Percentiles rank a stretch among this genome's conserved stretches.
Conservation (phyloP, 208 protist species). For the Leishmania arabica region DNA sequence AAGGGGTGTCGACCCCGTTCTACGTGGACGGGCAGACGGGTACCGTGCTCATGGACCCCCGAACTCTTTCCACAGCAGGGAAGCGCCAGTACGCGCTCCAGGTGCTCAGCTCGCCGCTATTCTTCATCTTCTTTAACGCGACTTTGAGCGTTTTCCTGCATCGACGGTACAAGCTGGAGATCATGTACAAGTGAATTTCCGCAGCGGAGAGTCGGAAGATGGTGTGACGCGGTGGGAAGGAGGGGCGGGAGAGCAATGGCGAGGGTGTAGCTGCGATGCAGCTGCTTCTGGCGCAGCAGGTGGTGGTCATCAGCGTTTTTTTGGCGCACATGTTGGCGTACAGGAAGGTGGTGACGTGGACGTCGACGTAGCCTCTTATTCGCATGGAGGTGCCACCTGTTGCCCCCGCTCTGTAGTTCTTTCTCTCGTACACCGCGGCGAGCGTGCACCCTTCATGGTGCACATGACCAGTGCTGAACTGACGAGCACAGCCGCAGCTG, state of each 20-base stretch:
- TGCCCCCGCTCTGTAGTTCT: background rate
- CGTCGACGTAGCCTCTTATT: background rate
- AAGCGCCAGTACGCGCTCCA: constrained; percentile 6
- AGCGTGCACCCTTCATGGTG: background rate
- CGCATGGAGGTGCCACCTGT: background rate
- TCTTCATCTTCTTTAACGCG: constrained; percentile 33
- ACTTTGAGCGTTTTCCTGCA: constrained; percentile 21
- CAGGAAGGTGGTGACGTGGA: background rate
- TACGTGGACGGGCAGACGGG: constrained; percentile 49
- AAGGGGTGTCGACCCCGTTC: constrained; percentile 23
- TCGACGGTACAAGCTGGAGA: constrained; percentile 10
- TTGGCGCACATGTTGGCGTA: background rate
- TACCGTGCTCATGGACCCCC: constrained; percentile 19
- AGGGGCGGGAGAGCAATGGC: background rate
- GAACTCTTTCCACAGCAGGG: background rate
- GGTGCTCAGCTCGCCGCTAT: constrained; percentile 39
- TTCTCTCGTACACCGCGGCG: background rate
- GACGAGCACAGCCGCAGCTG: background rate
- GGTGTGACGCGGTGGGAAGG: background rate
- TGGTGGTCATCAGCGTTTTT: background rate
- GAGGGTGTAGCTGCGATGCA: background rate
- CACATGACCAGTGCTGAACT: background rate
- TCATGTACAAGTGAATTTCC: constrained; percentile 10
- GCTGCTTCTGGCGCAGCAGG: background rate
- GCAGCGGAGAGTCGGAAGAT: background rate